Conservation (phyloP, 768 basidiomycete genomes). For the Calvatia gigantea region DNA sequence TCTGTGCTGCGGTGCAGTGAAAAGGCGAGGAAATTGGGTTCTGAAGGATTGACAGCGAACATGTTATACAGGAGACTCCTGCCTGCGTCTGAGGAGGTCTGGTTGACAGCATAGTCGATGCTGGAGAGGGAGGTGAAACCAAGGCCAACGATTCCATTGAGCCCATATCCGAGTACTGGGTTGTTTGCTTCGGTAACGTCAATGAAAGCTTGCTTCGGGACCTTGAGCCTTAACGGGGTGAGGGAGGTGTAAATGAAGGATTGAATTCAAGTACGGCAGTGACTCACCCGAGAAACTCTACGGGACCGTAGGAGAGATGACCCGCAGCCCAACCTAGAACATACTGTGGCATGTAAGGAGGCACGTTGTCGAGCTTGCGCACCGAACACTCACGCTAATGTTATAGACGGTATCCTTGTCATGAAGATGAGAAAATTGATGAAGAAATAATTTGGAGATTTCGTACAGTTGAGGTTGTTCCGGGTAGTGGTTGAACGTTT, state of each 20-base stretch:
- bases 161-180: conserved; percentile 70
- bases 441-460: not conserved
- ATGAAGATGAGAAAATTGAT: conserved; percentile 12
- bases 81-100: conserved; percentile 55
- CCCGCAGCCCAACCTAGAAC: conserved; percentile 80
- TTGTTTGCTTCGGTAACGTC: conserved; percentile 64
- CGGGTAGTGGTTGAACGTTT: conserved; percentile 42
- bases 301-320: conserved; percentile 54
- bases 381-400: conserved; percentile 48
- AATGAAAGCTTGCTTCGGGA: conserved; percentile 70
- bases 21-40: conserved; percentile 82
- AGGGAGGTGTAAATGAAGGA: not conserved
- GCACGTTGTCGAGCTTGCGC: not conserved
- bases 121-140: conserved; percentile 77
- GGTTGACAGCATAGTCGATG: conserved; percentile 60
- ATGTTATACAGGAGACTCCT: conserved; percentile 73
- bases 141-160: conserved; percentile 68
- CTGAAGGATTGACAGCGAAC: conserved; percentile 60
- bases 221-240: conserved; percentile 57
- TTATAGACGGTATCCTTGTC: conserved; percentile 48
- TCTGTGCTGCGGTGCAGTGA: conserved; percentile 62
- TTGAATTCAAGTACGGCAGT: not conserved
- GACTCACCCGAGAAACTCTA: conserved; percentile 68
- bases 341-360: conserved; percentile 44
- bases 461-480: conserved; percentile 46